phyloP scores from a whole-genome alignment of 1,284 basidiomycete genomes.

The Heterobasidion annosum region DNA sequence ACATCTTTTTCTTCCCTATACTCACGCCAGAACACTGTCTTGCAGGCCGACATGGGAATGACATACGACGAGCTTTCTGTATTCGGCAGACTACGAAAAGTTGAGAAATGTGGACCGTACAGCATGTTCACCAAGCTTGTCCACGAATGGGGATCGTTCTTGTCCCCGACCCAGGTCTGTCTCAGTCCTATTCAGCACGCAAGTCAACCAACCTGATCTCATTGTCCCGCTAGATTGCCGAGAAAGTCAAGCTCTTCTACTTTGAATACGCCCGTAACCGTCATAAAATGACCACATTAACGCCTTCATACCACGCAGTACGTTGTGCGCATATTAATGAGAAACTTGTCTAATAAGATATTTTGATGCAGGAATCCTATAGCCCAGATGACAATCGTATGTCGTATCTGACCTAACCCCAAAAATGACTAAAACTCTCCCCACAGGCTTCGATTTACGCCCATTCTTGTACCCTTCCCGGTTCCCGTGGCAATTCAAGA shows the following conservation, averaged over 20 bases:
- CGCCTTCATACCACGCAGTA: conserved; percentile 93
- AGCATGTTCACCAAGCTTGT: conserved; percentile 93
- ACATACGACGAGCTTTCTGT: conserved; percentile 96
- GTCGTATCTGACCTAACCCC: conserved; percentile 15
- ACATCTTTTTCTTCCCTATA: neutral
- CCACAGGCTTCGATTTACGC: conserved; percentile 83
- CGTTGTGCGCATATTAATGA: conserved; percentile 17
- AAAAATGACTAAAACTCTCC: neutral
- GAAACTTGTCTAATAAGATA: neutral
- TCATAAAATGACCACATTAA: conserved; percentile 99
- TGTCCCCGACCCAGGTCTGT: conserved; percentile 74
- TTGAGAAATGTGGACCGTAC: conserved; percentile 96
- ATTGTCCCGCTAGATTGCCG: conserved; percentile 62
- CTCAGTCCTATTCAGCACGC: neutral
- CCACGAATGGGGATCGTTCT: conserved; percentile 80
- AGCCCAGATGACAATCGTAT: conserved; percentile 94
- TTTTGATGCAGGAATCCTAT: conserved; percentile 72
- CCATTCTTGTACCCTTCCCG: conserved; percentile 94
- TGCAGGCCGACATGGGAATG: conserved; percentile 95
- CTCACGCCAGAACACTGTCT: neutral
- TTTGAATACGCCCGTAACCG: conserved; percentile 95
- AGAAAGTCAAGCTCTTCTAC: conserved; percentile 97
- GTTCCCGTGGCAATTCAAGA: conserved; percentile 94
- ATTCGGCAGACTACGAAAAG: conserved; percentile 89
- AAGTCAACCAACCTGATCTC: neutral